Conservation (phyloP, 2,329 filamentous ascomycete species). For the Alternaria novae-zelandiae region DNA sequence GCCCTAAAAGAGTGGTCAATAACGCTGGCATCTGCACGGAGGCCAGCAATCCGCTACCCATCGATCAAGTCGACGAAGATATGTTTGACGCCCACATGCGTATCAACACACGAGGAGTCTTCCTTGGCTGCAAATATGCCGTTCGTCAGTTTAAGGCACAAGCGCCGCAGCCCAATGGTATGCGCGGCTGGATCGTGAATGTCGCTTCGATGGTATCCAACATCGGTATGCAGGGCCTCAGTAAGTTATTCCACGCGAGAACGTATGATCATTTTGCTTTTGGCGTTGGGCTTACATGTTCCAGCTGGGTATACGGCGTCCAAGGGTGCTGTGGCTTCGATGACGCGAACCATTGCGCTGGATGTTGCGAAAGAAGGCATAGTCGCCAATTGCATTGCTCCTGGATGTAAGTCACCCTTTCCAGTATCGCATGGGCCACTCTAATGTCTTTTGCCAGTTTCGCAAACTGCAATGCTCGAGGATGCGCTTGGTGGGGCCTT, state of each 20-base stretch:
- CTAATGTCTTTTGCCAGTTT: slow-evolving; percentile 25
- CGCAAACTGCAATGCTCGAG: slow-evolving; percentile 43
- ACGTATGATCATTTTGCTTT: neutral
- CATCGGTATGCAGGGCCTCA: slow-evolving; percentile 34
- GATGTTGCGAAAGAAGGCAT: slow-evolving; percentile 52
- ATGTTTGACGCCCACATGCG: slow-evolving; percentile 47
- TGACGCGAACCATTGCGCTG: slow-evolving; percentile 56
- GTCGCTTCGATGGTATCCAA: slow-evolving; percentile 39
- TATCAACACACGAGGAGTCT: slow-evolving; percentile 48
- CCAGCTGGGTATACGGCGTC: slow-evolving; percentile 54
- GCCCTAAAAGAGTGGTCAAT: neutral
- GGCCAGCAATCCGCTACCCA: neutral
- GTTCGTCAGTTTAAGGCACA: slow-evolving; percentile 48
- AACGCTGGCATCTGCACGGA: neutral
- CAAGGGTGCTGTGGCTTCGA: slow-evolving; percentile 55
- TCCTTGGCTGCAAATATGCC: slow-evolving; percentile 50
- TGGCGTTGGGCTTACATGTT: neutral
- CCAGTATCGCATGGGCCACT: neutral
- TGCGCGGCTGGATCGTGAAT: slow-evolving; percentile 50
- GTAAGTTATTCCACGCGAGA: slow-evolving; percentile 31
- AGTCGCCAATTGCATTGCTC: slow-evolving; percentile 29
- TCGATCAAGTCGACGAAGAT: slow-evolving; percentile 14
- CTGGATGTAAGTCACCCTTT: neutral
- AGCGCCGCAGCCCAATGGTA: slow-evolving; percentile 30
- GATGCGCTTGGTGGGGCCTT: slow-evolving; percentile 18